These are phyloP conservation scores for Coprinopsis marcescibilis DNA, from an alignment of 768 basidiomycete species.

Conservation along the genomic window DNA sequence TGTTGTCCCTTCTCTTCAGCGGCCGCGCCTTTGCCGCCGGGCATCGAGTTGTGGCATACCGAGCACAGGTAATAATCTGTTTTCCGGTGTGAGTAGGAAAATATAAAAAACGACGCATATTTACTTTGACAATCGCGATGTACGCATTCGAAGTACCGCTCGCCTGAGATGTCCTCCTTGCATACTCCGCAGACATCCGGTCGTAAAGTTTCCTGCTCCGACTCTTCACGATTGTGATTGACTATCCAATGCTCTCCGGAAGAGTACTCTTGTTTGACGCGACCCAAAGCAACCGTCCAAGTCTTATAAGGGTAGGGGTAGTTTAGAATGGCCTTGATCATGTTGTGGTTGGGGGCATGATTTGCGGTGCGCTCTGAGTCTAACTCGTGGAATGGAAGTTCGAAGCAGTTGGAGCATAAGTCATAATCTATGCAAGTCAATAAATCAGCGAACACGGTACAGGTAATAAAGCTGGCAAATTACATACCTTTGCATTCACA, in stretches of 20 bases:
- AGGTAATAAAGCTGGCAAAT: not conserved
- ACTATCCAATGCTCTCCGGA: not conserved
- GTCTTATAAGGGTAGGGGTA: not conserved
- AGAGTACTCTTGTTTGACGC: not conserved
- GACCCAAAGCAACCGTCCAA: not conserved
- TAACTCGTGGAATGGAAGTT: not conserved
- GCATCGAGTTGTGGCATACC: not conserved
- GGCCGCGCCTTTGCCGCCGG: not conserved
- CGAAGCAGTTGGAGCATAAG: not conserved
- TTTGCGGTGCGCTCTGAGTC: not conserved
- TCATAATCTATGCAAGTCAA: not conserved
- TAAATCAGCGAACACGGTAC: not conserved
- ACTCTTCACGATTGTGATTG: not conserved
- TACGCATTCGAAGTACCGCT: not conserved
- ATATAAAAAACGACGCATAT: not conserved
- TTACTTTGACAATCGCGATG: not conserved
- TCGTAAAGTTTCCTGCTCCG: not conserved
- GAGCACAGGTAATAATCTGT: not conserved
- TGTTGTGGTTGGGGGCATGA: not conserved
- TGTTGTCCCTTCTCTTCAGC: conserved; percentile 1
- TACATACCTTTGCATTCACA: conserved; percentile 1
- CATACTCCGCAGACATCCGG: not conserved
- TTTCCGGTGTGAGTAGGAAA: not conserved
- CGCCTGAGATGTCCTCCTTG: not conserved
- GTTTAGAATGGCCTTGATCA: not conserved